Evolutionary conservation across 2,329 filamentous ascomycete species (phyloP), one percentile per base, ranked within the genome.

Genomic region (Chrysoporthe cubensis): DNA sequence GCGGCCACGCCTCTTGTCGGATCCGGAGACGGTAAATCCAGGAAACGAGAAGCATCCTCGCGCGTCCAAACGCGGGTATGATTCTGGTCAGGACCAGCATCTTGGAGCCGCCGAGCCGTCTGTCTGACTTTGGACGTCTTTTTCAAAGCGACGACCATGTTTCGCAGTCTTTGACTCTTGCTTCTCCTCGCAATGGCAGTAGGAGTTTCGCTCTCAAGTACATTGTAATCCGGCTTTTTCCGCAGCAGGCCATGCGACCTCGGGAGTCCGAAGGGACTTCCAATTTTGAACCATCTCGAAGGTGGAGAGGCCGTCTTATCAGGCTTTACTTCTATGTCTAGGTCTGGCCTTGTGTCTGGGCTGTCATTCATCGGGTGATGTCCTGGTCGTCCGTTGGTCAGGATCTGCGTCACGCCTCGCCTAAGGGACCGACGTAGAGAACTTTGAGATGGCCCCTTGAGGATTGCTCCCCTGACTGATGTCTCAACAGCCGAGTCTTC

Each of bases 21-120:
- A 4, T 18, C 54, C 32, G 34, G 34, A 9, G 34, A 13, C 14
- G 54, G n/a, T 57, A 40, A 6, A 4, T 16, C 54, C 54, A 57
- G 40, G 54, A 57, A 57, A 9, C 54, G 54, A 40, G 54, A 57
- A 2, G 54, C 54, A 40, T 57, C 54, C 54, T 57, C 54, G 6
- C 54, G 32, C 54, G 32, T n/a, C 54, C 54, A 57, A 16, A 57
- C 16, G 16, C 32, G 54, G 34, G 34, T 57, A 14, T 2, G 16
- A 8, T 21, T 21, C 32, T 21, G 32, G 34, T 57, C 32, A 57
- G 54, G 5, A 18, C 54, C 50, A 21, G 13, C 26, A 54, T 32
- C 4, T 21, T 54, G 50, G 50, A 16, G 50, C 4, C 6, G 21
- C 26, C 32, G 59, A 46, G 42, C 34, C 16, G 43, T 14, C 16